A percentile compares a stretch with the other conserved stretches of the same genome.
These are phyloP conservation scores for Balamuthia mandrillaris DNA, from an alignment of 208 protist genomes.

Conservation along the genomic window DNA sequence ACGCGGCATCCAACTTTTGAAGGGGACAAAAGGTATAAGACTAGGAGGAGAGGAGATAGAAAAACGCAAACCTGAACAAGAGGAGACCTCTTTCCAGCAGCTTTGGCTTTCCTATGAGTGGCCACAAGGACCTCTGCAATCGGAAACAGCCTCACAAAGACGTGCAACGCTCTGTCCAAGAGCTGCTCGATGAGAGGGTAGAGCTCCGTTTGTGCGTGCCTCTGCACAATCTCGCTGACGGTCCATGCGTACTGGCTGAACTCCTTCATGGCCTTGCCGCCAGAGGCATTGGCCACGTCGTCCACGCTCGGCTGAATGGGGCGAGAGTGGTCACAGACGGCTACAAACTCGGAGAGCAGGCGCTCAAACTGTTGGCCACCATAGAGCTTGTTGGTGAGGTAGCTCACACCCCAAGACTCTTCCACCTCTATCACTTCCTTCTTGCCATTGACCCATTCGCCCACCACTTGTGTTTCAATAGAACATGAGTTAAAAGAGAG, in stretches of 20 bases:
- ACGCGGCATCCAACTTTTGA: too few species aligned
- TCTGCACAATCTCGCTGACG: constrained; percentile 49
- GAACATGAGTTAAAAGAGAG: neutral
- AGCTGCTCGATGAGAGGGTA: constrained; percentile 48
- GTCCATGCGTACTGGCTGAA: constrained; percentile 60
- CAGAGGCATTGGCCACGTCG: constrained; percentile 58
- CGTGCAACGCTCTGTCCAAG: neutral
- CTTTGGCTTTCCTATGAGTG: neutral
- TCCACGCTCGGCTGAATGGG: constrained; percentile 46
- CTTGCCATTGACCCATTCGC: constrained; percentile 56
- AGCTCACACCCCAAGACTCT: constrained; percentile 46
- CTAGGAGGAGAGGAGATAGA: neutral
- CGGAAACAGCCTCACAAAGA: neutral
- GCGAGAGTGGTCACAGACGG: constrained; percentile 49
- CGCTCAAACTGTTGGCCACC: constrained; percentile 71
- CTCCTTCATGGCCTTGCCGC: constrained; percentile 51
- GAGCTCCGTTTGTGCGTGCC: constrained; percentile 51
- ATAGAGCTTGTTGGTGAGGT: constrained; percentile 61
- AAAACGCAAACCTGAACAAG: neutral
- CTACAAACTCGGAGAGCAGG: constrained; percentile 61
- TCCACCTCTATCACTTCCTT: constrained; percentile 54
- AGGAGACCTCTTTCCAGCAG: neutral
- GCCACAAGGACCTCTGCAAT: too few species aligned
- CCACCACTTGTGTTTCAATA: neutral
- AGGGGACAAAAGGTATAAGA: neutral